These are phyloP conservation scores for Mortierella polycephala DNA, from an alignment of 371 early-diverging fungal genomes.

Conservation along the genomic window DNA sequence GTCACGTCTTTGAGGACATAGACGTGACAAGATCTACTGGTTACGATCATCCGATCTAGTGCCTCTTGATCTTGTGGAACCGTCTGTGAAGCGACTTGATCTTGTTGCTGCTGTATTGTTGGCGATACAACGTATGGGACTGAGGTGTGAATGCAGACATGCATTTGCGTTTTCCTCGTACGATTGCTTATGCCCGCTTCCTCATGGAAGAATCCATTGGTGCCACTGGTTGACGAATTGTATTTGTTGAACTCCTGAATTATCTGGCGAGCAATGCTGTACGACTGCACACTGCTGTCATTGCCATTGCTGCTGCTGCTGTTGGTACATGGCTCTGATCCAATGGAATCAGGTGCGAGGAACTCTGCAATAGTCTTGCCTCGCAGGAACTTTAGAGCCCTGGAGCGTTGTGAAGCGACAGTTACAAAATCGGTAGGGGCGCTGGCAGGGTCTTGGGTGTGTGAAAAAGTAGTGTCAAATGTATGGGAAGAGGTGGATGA, in stretches of 20 bases:
- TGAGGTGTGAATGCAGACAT: conserved; percentile 34
- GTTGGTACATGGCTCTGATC: not conserved
- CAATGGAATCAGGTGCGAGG: conserved; percentile 14
- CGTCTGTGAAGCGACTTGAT: conserved; percentile 2
- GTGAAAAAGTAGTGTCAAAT: no score
- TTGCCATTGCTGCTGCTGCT: not conserved
- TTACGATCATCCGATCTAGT: not conserved
- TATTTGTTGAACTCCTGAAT: not conserved
- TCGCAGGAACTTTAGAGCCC: conserved; percentile 2
- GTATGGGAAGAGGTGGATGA: not conserved
- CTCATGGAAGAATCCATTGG: no score
- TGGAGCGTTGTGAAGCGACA: conserved; percentile 7
- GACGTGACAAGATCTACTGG: conserved; percentile 11
- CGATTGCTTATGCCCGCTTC: not conserved
- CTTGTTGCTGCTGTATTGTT: conserved; percentile 2
- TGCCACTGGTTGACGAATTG: no score
- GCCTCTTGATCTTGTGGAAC: conserved; percentile 4
- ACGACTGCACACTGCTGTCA: conserved; percentile 7
- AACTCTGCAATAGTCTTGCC: conserved; percentile 23
- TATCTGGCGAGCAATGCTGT: not conserved
- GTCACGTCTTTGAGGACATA: conserved; percentile 48
- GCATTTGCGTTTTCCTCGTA: conserved; percentile 12
- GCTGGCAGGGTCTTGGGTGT: not conserved
- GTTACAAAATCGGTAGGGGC: not conserved
- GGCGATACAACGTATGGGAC: not conserved